Conservation (phyloP, 1,139 yeast species). For the Geotrichum europaeum region DNA sequence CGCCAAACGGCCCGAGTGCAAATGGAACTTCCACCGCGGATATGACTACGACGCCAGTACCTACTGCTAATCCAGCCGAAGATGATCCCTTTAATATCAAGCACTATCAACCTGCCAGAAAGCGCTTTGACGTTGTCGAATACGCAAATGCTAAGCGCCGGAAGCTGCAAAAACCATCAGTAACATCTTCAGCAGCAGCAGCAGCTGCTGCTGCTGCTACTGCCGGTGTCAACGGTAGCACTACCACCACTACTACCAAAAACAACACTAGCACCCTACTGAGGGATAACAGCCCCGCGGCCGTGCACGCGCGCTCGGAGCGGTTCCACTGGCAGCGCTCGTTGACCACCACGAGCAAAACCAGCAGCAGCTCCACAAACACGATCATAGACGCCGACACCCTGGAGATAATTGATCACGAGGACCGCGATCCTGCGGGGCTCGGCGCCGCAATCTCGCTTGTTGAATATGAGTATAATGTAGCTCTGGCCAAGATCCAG, state of each 20-base stretch:
- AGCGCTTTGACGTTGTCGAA: conserved; percentile 19
- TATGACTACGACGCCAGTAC: neutral
- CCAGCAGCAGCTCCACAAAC: neutral
- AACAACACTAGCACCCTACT: neutral
- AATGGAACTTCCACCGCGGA: neutral
- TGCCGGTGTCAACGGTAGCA: neutral
- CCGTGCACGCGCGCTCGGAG: neutral
- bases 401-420: neutral
- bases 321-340: neutral
- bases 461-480: conserved; percentile 11
- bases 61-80: neutral
- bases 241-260: neutral
- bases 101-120: conserved; percentile 4
- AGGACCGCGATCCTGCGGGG: conserved; percentile 2
- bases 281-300: neutral
- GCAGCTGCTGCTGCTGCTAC: neutral
- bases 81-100: conserved; percentile 18
- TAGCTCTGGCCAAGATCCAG: conserved; percentile 13
- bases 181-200: neutral
- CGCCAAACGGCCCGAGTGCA: neutral
- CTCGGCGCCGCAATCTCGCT: conserved; percentile 5
- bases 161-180: conserved; percentile 1
- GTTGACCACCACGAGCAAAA: neutral
- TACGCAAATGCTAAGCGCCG: conserved; percentile 17
- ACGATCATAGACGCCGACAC: neutral